Conservation (phyloP, 495 filamentous ascomycete genomes). For the Penicillium odoratum region DNA sequence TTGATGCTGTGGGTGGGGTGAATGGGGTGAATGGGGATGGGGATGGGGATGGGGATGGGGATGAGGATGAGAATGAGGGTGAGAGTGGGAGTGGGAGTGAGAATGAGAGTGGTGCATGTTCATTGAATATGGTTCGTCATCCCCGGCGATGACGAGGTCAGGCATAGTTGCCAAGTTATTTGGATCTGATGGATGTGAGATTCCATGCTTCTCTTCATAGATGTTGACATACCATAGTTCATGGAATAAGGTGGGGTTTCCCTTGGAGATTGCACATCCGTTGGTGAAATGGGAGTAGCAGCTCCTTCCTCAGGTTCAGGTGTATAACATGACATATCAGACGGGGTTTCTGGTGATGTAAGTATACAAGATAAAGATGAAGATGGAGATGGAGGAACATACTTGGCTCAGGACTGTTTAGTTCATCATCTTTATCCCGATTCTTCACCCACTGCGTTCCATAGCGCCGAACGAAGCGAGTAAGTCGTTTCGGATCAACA, state of each 20-base stretch:
- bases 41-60: too few species aligned
- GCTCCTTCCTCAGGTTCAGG: conserved; percentile 36
- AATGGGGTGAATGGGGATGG: too few species aligned
- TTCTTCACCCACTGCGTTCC: conserved; percentile 26
- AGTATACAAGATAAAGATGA: background rate
- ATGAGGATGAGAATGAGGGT: too few species aligned
- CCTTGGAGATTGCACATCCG: conserved; percentile 35
- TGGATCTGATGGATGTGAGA: conserved; percentile 17
- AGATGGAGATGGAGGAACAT: conserved; percentile 8
- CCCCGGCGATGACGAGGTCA: conserved; percentile 27
- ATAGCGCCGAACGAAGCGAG: conserved; percentile 42
- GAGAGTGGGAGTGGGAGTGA: background rate
- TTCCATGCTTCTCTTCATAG: background rate
- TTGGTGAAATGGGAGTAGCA: conserved; percentile 36
- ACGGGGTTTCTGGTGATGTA: conserved; percentile 36
- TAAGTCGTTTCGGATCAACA: conserved; percentile 40
- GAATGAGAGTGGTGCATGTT: conserved; percentile 14
- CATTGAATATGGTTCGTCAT: conserved; percentile 18
- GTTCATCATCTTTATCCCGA: conserved; percentile 22
- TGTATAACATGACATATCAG: conserved; percentile 46
- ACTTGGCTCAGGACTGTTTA: conserved; percentile 39
- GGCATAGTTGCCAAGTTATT: conserved; percentile 25
- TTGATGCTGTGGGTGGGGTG: background rate
- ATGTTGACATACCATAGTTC: conserved; percentile 18
- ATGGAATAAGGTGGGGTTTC: conserved; percentile 27